phyloP scores from a whole-genome alignment of 306 rosid genomes.

The Mucuna pruriens region DNA sequence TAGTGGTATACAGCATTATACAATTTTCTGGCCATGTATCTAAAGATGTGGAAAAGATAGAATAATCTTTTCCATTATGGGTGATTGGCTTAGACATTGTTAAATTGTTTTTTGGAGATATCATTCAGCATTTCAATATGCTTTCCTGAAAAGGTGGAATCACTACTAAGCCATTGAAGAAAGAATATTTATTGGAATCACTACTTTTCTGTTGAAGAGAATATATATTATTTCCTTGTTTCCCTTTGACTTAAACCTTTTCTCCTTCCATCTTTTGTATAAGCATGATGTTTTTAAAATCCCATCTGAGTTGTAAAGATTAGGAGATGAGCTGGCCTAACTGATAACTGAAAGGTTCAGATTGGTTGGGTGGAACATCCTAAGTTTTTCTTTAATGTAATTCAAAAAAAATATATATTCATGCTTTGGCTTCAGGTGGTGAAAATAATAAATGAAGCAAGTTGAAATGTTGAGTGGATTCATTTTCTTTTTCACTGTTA shows the following conservation, averaged over 20 bases:
- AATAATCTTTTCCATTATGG: slow-evolving; percentile 34
- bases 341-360: slow-evolving; percentile 12
- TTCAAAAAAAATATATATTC: slow-evolving; percentile 38
- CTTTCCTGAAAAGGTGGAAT: slow-evolving; percentile 41
- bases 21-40: slow-evolving; percentile 34
- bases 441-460: slow-evolving; percentile 31
- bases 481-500: slow-evolving; percentile 20
- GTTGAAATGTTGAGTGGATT: neutral
- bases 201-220: slow-evolving; percentile 16
- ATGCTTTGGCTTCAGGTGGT: neutral
- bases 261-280: slow-evolving; percentile 14
- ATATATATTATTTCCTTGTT: slow-evolving; percentile 13
- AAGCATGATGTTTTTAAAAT: slow-evolving; percentile 17
- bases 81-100: slow-evolving; percentile 28
- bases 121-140: slow-evolving; percentile 34
- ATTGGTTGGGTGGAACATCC: slow-evolving; percentile 6
- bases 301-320: slow-evolving; percentile 33
- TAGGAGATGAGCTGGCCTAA: slow-evolving; percentile 32
- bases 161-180: slow-evolving; percentile 32
- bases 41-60: neutral
- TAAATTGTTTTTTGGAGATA: slow-evolving; percentile 24
- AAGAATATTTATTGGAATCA: slow-evolving; percentile 32
- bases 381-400: neutral
- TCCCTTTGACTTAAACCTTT: slow-evolving; percentile 26
- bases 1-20: neutral